A percentile compares a stretch with the other conserved stretches of the same genome.
Conservation (phyloP, 2,329 filamentous ascomycete species). For the Colletotrichum camelliae region DNA sequence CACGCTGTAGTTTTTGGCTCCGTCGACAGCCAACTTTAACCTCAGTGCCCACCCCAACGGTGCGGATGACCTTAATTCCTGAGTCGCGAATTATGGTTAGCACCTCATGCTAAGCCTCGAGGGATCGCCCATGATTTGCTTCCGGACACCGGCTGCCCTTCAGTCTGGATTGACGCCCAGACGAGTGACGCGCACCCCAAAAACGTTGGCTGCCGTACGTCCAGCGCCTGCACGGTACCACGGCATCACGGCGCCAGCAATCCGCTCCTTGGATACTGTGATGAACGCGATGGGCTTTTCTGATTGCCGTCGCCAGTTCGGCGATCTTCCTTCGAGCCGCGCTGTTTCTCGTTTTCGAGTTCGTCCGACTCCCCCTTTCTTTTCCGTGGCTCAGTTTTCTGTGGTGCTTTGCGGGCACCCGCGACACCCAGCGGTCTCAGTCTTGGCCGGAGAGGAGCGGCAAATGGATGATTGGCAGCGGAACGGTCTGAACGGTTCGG, state of each 20-base stretch:
- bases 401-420: not conserved
- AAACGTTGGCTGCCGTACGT: not conserved
- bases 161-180: not conserved
- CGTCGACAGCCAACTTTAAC: not conserved
- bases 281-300: not conserved
- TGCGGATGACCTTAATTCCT: not conserved
- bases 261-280: not conserved
- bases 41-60: not conserved
- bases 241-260: not conserved
- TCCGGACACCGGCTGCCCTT: not conserved
- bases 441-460: constrained; percentile 15
- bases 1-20: not conserved
- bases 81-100: constrained; percentile 3
- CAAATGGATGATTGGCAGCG: constrained; percentile 19
- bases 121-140: constrained; percentile 7
- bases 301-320: not conserved
- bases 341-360: not conserved
- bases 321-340: not conserved
- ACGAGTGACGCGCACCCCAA: not conserved
- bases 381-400: not conserved
- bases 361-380: not conserved
- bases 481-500: not conserved
- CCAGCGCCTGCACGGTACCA: not conserved
- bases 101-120: constrained; percentile 11
- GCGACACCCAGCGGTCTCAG: constrained; percentile 15